Evolutionary conservation across 768 basidiomycete genomes (phyloP), one percentile per base, ranked within the genome.

Genomic region (Termitomyces sp.): DNA sequence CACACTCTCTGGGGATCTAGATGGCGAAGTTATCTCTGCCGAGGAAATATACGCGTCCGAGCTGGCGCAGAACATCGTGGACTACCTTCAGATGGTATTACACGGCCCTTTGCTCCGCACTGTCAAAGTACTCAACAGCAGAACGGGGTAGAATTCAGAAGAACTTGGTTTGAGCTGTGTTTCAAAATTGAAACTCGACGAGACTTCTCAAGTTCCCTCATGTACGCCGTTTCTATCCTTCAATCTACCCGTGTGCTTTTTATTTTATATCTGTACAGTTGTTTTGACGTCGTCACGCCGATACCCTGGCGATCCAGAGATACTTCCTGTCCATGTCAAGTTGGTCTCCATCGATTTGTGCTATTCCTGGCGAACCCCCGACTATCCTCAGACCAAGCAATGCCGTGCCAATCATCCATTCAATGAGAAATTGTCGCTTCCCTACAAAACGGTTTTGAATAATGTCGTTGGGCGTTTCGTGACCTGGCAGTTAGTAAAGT

Each of bases 401-500:
- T 45, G 54, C 42, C 32, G 49, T 30, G 46, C 54, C n/a, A 65
- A 66, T 42, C 66, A 75, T 64, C 85, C 85, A 3, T 88, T 89
- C 64, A 73, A 81, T 22, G 61, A 68, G n/a, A 71, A 70, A 22
- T 70, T 84, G 19, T 76, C 83, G 52, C 74, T 87, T 11, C 83
- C 88, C 12, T 74, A 79, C 47, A 65, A 75, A 55, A 68, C 76
- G 8, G 67, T 81, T 38, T 73, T 88, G 54, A 76, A 83, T 53
- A 74, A 77, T 58, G 73, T 78, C 34, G 64, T 81, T 24, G 68
- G 74, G 37, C 82, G 80, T 45, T 84, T 87, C 59, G 73, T 82
- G 35, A 77, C 68, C 21, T 71, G 74, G 59, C 82, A 88, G 50
- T 71, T 89, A 35, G 79, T 85, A 45, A 80, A 75, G 87, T 85